Evolutionary conservation across 768 basidiomycete species (phyloP).

Genomic region (Amanita subjunquillea): DNA sequence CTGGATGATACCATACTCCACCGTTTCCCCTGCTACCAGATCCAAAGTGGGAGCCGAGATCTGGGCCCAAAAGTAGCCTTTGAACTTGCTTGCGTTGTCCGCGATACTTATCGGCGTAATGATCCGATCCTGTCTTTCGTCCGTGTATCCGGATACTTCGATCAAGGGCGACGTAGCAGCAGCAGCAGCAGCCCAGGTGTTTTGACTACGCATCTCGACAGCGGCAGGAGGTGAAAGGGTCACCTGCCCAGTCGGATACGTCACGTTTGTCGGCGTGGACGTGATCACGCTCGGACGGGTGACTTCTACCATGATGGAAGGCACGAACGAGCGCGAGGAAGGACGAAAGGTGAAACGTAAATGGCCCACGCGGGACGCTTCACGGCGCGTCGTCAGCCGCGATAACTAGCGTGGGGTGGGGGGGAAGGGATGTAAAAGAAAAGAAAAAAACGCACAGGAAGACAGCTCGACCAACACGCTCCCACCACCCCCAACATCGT

Average conservation of each 20-base stretch:
- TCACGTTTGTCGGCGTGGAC: slow-evolving; percentile 33
- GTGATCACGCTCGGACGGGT: slow-evolving; percentile 54
- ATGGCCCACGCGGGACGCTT: slow-evolving; percentile 71
- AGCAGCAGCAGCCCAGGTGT: too few species aligned
- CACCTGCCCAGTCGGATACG: slow-evolving; percentile 45
- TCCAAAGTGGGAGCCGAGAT: slow-evolving; percentile 30
- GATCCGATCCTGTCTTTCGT: slow-evolving; percentile 64
- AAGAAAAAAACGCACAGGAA: slow-evolving; percentile 36
- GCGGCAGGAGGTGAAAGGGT: slow-evolving; percentile 25
- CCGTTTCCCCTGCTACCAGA: neutral
- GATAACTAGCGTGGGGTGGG: too few species aligned
- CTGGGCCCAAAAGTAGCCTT: slow-evolving; percentile 50
- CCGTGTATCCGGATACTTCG: slow-evolving; percentile 45
- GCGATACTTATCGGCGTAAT: slow-evolving; percentile 43
- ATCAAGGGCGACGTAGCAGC: slow-evolving; percentile 7
- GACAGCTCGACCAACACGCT: slow-evolving; percentile 47
- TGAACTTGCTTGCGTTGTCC: slow-evolving; percentile 28
- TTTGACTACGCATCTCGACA: slow-evolving; percentile 22
- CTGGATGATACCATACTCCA: slow-evolving; percentile 33
- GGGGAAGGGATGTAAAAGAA: neutral
- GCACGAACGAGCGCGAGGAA: slow-evolving; percentile 15
- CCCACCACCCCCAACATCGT: slow-evolving; percentile 31
- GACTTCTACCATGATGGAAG: slow-evolving; percentile 60
- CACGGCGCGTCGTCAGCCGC: neutral
- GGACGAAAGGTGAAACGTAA: slow-evolving; percentile 54